Conservation (phyloP, 441 rosid species). For the Rhodomyrtus psidioides region DNA sequence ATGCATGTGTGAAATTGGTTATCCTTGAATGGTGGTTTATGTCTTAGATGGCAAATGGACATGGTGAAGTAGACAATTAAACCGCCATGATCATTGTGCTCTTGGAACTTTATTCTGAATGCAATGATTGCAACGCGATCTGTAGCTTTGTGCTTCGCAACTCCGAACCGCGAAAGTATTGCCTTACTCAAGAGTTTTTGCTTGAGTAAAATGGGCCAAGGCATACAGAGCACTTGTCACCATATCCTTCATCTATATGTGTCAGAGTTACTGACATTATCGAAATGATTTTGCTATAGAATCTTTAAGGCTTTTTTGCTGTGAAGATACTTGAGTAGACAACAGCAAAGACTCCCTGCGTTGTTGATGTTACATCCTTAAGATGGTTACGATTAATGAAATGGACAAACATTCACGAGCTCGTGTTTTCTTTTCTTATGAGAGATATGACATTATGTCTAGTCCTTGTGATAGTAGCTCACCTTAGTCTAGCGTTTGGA, state of each 20-base stretch:
- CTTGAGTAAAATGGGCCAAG: neutral
- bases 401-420: neutral
- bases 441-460: neutral
- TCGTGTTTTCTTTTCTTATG: neutral
- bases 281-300: neutral
- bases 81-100: neutral
- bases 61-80: neutral
- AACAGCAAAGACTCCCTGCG: neutral
- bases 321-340: neutral
- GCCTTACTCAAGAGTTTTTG: neutral
- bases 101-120: neutral
- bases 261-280: neutral
- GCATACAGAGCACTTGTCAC: neutral
- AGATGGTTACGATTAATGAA: neutral
- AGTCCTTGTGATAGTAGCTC: neutral
- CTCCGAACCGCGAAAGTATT: neutral
- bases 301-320: neutral
- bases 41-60: neutral
- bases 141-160: neutral
- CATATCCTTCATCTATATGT: neutral
- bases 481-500: neutral
- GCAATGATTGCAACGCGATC: neutral
- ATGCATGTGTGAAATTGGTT: neutral
- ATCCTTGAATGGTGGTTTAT: neutral
- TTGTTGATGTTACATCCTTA: neutral